Base-by-base conservation (phyloP, 805 yeast genomes). In the Wickerhamiella parazyma region DNA sequence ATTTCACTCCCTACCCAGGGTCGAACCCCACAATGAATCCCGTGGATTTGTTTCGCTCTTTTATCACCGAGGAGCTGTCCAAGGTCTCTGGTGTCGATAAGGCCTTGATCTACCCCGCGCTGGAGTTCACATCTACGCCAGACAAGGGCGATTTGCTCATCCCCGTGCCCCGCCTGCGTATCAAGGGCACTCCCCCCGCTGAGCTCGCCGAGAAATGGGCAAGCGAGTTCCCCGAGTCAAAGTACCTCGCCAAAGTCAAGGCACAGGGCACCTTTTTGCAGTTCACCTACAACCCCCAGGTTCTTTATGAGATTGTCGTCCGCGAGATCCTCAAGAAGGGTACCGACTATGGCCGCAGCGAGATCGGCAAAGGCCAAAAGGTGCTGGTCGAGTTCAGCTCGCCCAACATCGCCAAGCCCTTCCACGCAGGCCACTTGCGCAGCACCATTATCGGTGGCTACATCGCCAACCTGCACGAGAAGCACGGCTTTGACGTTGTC, bases 341-440 rank as follows among this genome's bases (percentile, higher is more conserved):
- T 45, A 57, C 59, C 3, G 65, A 69, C 33, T 91, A 75, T 61
- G 98, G 98, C 52, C 65, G 76, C 37, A 68, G 78, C 53, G 83
- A 86, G 39, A 55, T 82, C 44, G 95, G 91, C 46, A 64, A 64
- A 33, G 77, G 76, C 50, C 80, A 85, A 66, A 79, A 69, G 49
- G 70, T 81, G 14, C 55, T 86, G 36, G 72, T 91, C 54, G 99
- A 91, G 64, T 91, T 91, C 58, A 84, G 95, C 2, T 87, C 97
- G 28, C 99, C 99, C 51, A 91, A 91, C 65, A 89, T 91, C 58
- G 99, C 99, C 51, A 91, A 91, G 67, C 99, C 99, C 10, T 91
- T 91, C 80, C 99, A 91, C 61, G 99, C 99, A 44, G 99, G 99
- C 48, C 99, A 91, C 64, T 75, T 91, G 64, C 80, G 99, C 66